A percentile compares a stretch with the other conserved stretches of the same genome.
Conservation (phyloP, 169 alveolate genomes). For the Eimeria brunetti region DNA sequence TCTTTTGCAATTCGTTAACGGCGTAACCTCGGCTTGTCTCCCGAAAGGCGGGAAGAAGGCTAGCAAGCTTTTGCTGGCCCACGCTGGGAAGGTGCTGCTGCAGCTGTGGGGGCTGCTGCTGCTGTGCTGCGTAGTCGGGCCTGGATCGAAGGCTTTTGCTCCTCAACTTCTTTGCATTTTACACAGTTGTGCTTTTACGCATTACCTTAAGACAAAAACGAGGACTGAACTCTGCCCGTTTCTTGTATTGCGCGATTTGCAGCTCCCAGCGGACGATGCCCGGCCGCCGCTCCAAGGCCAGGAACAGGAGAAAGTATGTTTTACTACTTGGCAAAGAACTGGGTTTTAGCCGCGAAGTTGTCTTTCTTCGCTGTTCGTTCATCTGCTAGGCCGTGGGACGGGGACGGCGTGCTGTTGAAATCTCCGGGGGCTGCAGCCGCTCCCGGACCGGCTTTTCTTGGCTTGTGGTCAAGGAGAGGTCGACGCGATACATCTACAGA, state of each 20-base stretch:
- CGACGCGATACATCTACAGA: not conserved
- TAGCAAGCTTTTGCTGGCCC: not conserved
- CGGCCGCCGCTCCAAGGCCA: conserved; percentile 72
- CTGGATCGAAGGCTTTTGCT: conserved; percentile 7
- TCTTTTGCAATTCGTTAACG: not conserved
- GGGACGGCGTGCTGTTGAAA: not conserved
- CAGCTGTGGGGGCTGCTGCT: conserved; percentile 39
- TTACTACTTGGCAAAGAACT: not conserved
- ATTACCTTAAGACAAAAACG: not conserved
- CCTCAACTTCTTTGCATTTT: not conserved
- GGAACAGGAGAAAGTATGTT: conserved; percentile 60
- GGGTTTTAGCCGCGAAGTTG: not conserved
- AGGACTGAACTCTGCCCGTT: not conserved
- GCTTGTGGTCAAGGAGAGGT: not conserved
- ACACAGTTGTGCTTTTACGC: not conserved
- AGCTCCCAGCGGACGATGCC: conserved; percentile 73
- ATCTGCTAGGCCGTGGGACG: not conserved
- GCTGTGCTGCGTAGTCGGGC: conserved; percentile 16
- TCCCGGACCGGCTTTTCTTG: not conserved
- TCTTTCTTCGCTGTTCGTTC: not conserved
- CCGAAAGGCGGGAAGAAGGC: conserved; percentile 9
- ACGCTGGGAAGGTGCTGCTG: conserved; percentile 29
- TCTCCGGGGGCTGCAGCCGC: not conserved
- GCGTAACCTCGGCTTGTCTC: conserved; percentile 1
- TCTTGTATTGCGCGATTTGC: conserved; percentile 45